Evolutionary conservation across 1,284 basidiomycete genomes (phyloP).

Genomic region (Papiliotrema nemorosa): DNA sequence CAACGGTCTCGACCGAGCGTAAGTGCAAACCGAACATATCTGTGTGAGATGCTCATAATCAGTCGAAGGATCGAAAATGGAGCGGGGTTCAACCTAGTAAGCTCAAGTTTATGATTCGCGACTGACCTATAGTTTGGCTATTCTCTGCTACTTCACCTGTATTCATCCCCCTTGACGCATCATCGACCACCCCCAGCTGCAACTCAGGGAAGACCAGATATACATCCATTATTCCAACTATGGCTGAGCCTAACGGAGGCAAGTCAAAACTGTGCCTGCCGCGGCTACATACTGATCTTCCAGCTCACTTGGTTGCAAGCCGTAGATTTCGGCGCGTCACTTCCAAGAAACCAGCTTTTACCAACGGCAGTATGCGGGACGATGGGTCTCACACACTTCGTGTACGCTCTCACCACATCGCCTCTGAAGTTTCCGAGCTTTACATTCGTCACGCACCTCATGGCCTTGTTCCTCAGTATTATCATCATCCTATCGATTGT

Average conservation of each 20-base stretch:
- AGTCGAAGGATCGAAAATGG: constrained; percentile 29
- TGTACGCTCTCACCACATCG: constrained; percentile 32
- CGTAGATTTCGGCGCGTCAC: constrained; percentile 31
- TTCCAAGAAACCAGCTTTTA: constrained; percentile 36
- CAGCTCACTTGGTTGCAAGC: constrained; percentile 46
- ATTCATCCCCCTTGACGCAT: constrained; percentile 47
- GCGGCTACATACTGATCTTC: too few relatives aligned
- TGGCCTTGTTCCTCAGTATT: constrained; percentile 39
- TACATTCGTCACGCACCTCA: constrained; percentile 45
- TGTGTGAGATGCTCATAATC: not conserved
- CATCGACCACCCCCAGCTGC: constrained; percentile 26
- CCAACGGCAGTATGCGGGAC: constrained; percentile 45
- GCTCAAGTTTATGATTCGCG: constrained; percentile 1
- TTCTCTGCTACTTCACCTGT: constrained; percentile 45
- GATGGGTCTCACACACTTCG: constrained; percentile 42
- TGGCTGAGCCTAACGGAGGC: constrained; percentile 46
- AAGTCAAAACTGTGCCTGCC: too few relatives aligned
- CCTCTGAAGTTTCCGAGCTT: constrained; percentile 45
- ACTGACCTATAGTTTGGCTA: constrained; percentile 33
- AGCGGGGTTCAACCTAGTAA: constrained; percentile 45
- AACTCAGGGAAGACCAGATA: constrained; percentile 37
- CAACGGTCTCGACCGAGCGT: constrained; percentile 42
- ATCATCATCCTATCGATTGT: constrained; percentile 41
- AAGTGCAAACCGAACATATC: constrained; percentile 2
- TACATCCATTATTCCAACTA: constrained; percentile 45